Percentiles rank a stretch among this genome's conserved stretches.
Evolutionary conservation across 2,329 filamentous ascomycete genomes (phyloP).

Genomic region (Diaporthe destruens): DNA sequence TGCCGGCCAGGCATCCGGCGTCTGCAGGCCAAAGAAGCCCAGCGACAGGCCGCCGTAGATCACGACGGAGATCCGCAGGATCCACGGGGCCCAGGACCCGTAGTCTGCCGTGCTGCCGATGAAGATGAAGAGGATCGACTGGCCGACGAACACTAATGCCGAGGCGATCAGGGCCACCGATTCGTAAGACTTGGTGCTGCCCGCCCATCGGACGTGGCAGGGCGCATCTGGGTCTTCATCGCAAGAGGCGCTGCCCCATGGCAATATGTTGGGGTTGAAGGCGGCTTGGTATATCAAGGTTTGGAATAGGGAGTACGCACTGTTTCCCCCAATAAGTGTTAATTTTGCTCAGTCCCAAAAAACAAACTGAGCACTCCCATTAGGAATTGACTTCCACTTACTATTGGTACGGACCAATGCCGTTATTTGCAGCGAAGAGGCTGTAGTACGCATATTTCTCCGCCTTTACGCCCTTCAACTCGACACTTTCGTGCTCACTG

Average conservation of each 20-base stretch:
- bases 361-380: too few relatives aligned
- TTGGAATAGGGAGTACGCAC: constrained; percentile 18
- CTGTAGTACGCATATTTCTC: constrained; percentile 25
- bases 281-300: constrained; percentile 18
- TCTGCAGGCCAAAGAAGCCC: constrained; percentile 13
- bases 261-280: constrained; percentile 14
- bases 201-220: constrained; percentile 4
- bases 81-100: constrained; percentile 13
- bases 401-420: constrained; percentile 26
- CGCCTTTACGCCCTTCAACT: background rate
- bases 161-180: constrained; percentile 19
- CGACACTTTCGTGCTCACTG: background rate
- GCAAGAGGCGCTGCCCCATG: constrained; percentile 16
- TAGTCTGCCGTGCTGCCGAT: constrained; percentile 26
- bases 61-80: constrained; percentile 2
- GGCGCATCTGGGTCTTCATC: constrained; percentile 24
- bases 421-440: constrained; percentile 20
- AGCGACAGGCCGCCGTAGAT: constrained; percentile 11
- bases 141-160: background rate
- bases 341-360: background rate
- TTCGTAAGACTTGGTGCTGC: constrained; percentile 14
- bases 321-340: background rate
- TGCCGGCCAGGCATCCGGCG: constrained; percentile 14
- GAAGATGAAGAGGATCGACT: constrained; percentile 21
- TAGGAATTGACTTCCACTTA: background rate